Base-by-base conservation (phyloP, 2,329 filamentous ascomycete species). In the Myriosclerotinia duriaeana region DNA sequence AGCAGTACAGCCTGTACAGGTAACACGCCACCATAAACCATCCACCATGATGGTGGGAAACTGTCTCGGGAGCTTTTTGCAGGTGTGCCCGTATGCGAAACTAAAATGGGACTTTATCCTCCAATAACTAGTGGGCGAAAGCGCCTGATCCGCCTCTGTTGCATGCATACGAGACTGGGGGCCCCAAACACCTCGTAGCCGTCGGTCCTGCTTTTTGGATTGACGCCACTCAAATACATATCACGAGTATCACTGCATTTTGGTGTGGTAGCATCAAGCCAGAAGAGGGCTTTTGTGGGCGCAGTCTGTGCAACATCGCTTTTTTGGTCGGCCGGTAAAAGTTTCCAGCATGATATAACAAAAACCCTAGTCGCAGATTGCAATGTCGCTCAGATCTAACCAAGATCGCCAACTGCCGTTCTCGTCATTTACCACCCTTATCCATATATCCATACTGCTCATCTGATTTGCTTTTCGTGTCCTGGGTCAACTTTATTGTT, bases 371-470 rank as follows among this genome's bases (percentile, higher is more conserved):
- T 42, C 42, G 30, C 63, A 65, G 53, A 65, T 65, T 56, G 63
- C 63, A 48, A 8, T 22, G 53, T 64, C 42, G 62, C 50, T 50
- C 53, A 65, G 63, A 65, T 65, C 54, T 65, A 65, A 59, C 54
- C 44, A 65, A 65, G 54, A 60, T 65, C 54, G 36, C 61, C 61
- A 65, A 65, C 46, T 65, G 63, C 63, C 63, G 46, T 65, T 44
- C 63, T 52, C 38, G 52, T 65, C 36, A 60, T 65, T 65, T 60
- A 26, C 42, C 42, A 44, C 26, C 34, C 36, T n/a, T n/a, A n/a
- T n/a, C n/a, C n/a, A n/a, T n/a, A n/a, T 44, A 3, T 22, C n/a
- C 40, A 54, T 59, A 34, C 40, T 60, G 54, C 54, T 60, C 63
- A 60, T 60, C 46, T 65, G 63, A 65, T 65, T 60, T 60, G 63